phyloP scores from a whole-genome alignment of 768 basidiomycete species.

The Lactarius hengduanensis region DNA sequence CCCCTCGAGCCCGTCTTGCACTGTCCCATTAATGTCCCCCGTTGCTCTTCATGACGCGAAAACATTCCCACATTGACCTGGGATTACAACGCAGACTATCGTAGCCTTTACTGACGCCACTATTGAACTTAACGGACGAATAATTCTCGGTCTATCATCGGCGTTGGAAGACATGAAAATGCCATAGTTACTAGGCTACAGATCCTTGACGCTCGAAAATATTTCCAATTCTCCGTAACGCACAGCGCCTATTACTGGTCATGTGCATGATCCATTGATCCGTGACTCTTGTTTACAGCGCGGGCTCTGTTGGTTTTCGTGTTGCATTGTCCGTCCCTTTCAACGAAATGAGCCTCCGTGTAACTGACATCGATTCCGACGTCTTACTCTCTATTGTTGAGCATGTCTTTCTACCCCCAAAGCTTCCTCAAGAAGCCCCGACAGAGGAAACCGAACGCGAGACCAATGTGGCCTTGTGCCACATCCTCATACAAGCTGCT shows the following conservation, averaged over 20 bases:
- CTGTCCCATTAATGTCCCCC: too few species aligned
- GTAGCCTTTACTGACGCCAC: too few species aligned
- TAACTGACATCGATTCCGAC: neutral
- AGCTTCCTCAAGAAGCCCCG: constrained; percentile 18
- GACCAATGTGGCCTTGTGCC: constrained; percentile 6
- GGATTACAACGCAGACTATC: too few species aligned
- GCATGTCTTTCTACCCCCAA: constrained; percentile 21
- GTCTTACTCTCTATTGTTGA: constrained; percentile 6
- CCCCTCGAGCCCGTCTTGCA: too few species aligned
- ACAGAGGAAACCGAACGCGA: neutral
- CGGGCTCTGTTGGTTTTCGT: neutral
- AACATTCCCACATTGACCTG: too few species aligned
- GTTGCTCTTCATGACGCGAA: too few species aligned
- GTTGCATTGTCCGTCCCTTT: neutral
- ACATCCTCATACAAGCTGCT: constrained; percentile 11
- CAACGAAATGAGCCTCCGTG: neutral
- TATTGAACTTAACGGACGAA: too few species aligned
- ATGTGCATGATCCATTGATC: neutral
- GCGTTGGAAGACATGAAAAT: too few species aligned
- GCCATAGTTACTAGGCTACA: too few species aligned
- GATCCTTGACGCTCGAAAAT: too few species aligned
- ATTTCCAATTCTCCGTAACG: neutral
- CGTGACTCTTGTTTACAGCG: neutral
- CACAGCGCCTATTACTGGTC: neutral
- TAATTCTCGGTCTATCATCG: too few species aligned